These are phyloP conservation scores for Boletus sp. DNA, from an alignment of 768 basidiomycete species.

Conservation along the genomic window DNA sequence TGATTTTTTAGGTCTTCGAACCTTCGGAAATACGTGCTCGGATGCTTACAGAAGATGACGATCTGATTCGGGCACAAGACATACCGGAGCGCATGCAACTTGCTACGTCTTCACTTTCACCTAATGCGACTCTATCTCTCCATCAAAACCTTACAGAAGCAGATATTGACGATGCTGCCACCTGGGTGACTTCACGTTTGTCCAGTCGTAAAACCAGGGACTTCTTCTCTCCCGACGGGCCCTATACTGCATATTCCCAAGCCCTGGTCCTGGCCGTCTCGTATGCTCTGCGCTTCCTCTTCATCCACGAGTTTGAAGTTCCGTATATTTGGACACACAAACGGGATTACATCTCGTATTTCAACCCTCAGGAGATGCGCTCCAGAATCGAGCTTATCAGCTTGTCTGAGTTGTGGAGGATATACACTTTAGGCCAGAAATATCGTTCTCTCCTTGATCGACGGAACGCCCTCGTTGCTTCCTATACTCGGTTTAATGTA, in stretches of 20 bases:
- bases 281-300: constrained; percentile 74
- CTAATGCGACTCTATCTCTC: constrained; percentile 54
- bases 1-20: constrained; percentile 78
- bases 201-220: constrained; percentile 67
- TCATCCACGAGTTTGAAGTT: constrained; percentile 87
- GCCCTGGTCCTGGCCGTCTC: constrained; percentile 78
- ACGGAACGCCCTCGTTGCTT: constrained; percentile 53
- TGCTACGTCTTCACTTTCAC: constrained; percentile 77
- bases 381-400: constrained; percentile 68
- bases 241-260: constrained; percentile 54
- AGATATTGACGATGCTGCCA: constrained; percentile 76
- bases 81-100: constrained; percentile 96
- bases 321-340: constrained; percentile 95
- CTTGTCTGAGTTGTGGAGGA: constrained; percentile 85
- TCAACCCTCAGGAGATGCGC: constrained; percentile 63
- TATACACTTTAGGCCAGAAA: constrained; percentile 83
- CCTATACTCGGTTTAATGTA: constrained; percentile 66
- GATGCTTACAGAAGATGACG: constrained; percentile 89
- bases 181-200: constrained; percentile 83
- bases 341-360: constrained; percentile 84
- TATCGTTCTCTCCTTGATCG: constrained; percentile 85
- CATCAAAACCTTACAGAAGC: constrained; percentile 63
- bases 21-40: constrained; percentile 92
- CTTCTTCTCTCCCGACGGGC: constrained; percentile 67
- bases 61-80: constrained; percentile 84